A percentile compares a stretch with the other conserved stretches of the same genome.
Evolutionary conservation across 106 monocot species (phyloP).

Genomic region (Posidonia australis): DNA sequence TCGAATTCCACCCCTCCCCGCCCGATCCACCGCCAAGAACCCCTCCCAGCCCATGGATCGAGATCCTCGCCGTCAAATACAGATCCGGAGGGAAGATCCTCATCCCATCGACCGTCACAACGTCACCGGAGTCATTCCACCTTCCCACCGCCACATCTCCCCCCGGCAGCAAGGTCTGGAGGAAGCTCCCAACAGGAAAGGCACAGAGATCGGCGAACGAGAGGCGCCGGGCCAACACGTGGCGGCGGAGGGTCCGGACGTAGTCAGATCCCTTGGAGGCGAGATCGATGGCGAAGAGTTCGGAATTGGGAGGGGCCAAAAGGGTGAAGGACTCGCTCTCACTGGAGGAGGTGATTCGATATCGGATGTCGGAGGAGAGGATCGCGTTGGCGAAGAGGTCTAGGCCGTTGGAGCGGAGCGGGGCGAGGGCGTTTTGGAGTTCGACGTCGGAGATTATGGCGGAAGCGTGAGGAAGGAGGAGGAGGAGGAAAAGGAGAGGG

Average conservation of each 20-base stretch:
- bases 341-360: neutral
- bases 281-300: slow-evolving; percentile 4
- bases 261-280: neutral
- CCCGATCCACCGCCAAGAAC: neutral
- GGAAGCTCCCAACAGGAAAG: neutral
- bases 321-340: slow-evolving; percentile 2
- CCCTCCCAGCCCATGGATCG: neutral
- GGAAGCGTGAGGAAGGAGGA: neutral
- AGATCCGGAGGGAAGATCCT: neutral
- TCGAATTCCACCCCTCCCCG: neutral
- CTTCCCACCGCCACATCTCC: neutral
- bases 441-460: neutral
- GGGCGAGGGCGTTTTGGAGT: slow-evolving; percentile 1
- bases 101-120: neutral
- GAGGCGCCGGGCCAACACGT: neutral
- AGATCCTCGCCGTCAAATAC: neutral
- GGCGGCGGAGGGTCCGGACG: neutral
- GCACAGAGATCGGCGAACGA: neutral
- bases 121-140: slow-evolving; percentile 5
- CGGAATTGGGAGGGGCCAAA: slow-evolving; percentile 1
- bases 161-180: neutral
- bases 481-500: neutral
- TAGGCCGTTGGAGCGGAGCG: neutral
- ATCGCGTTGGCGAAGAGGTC: slow-evolving; percentile 10
- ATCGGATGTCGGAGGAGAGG: slow-evolving; percentile 7